Conservation (phyloP, 257 asterid genomes). For the Coffea eugenioides region DNA sequence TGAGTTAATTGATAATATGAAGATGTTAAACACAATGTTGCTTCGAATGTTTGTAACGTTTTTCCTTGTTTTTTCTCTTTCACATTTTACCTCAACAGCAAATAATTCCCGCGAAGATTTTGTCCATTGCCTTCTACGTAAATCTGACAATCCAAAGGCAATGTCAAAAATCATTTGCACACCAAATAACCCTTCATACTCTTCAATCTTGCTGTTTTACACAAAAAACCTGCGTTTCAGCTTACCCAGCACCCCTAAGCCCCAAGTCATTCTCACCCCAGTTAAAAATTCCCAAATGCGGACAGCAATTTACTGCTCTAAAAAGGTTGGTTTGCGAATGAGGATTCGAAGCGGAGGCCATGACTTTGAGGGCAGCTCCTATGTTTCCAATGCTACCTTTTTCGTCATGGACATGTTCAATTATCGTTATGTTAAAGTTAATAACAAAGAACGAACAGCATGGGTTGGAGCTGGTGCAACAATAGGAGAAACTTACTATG, state of each 20-base stretch:
- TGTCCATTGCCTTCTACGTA: conserved; percentile 9
- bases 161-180: not conserved
- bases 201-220: not conserved
- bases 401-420: not conserved
- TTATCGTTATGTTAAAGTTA: too few relatives aligned
- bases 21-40: too few relatives aligned
- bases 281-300: not conserved
- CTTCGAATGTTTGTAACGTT: too few relatives aligned
- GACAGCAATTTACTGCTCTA: not conserved
- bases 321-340: not conserved
- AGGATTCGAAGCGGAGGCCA: conserved; percentile 8
- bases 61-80: too few relatives aligned
- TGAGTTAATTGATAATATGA: too few relatives aligned
- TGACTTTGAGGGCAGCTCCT: conserved; percentile 18
- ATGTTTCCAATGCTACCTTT: not conserved
- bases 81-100: too few relatives aligned
- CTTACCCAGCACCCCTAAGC: not conserved
- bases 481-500: not conserved
- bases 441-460: too few relatives aligned
- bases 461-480: conserved; percentile 10
- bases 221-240: not conserved
- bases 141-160: not conserved
- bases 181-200: too few relatives aligned
- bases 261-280: not conserved
- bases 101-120: not conserved